A percentile compares a stretch with the other conserved stretches of the same genome.
Evolutionary conservation across 768 basidiomycete species (phyloP).

Genomic region (Favolaschia claudopus): DNA sequence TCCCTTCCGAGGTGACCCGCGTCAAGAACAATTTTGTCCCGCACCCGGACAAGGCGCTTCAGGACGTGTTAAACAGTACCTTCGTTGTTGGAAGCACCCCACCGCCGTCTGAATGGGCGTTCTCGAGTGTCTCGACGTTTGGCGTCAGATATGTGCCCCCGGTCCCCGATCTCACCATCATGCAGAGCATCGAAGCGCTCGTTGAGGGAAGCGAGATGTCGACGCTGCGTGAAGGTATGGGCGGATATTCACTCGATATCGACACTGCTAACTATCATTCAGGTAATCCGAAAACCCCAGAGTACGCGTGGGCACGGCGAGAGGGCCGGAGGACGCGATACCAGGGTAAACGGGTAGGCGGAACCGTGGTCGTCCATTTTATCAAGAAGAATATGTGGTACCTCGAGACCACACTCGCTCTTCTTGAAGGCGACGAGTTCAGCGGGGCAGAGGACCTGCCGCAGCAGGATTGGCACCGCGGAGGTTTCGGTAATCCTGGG

Average conservation of each 20-base stretch:
- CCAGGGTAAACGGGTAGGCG: conserved; percentile 77
- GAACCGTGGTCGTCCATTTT: conserved; percentile 95
- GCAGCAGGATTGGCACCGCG: conserved; percentile 22
- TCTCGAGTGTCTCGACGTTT: conserved; percentile 89
- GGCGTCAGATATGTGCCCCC: conserved; percentile 79
- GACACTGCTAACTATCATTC: conserved; percentile 1
- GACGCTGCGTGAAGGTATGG: conserved; percentile 66
- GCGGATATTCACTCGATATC: neutral
- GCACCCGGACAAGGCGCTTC: conserved; percentile 54
- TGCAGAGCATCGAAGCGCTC: conserved; percentile 86
- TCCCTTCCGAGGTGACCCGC: conserved; percentile 85
- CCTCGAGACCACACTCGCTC: conserved; percentile 88
- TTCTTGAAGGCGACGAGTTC: conserved; percentile 81
- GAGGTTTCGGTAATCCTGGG: conserved; percentile 5
- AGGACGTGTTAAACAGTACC: conserved; percentile 42
- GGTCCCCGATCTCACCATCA: conserved; percentile 64
- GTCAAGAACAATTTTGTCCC: conserved; percentile 64
- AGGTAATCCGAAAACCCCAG: conserved; percentile 67
- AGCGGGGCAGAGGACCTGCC: conserved; percentile 61
- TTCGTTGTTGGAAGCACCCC: conserved; percentile 40
- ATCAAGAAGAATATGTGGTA: conserved; percentile 99
- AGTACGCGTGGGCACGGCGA: conserved; percentile 74
- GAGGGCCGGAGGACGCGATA: conserved; percentile 76
- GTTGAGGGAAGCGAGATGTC: conserved; percentile 93
- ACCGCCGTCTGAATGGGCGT: conserved; percentile 70